Evolutionary conservation across 345 rosid species (phyloP), one percentile per base, ranked within the genome.

Genomic region (Camelina hispida): DNA sequence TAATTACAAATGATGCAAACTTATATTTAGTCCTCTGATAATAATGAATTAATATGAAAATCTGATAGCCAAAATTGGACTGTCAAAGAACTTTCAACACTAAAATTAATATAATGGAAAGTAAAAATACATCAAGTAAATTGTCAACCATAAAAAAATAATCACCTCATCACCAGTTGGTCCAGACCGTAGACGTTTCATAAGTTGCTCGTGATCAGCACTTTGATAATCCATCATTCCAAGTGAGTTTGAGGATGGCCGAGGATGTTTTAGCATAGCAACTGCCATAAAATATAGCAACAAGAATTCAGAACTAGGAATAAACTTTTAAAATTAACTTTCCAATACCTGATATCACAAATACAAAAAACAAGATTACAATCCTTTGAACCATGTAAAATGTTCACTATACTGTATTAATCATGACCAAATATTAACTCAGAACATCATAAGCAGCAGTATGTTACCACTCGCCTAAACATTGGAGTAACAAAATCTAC

Each of bases 161-260:
- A n/a, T 71, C 51, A 71, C 75, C 78, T 74, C 78, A 56, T 74
- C 70, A 48, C 72, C 66, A 66, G 91, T 84, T 70, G 85, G 93
- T 25, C 86, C 75, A 78, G 96, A 82, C 69, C 97, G 85, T n/a
- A 90, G 76, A 32, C 97, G 89, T 83, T 90, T 92, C 87, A 90
- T 85, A 66, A 87, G 85, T 73, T 85, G 87, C 73, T 90, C 99
- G 53, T 86, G 97, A 18, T 95, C 97, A 53, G 91, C 80, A 81
- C 66, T 84, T 75, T 85, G 99, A 83, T 91, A 95, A 79, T 94
- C 98, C 81, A 87, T 83, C 47, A 87, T 85, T 1, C 92, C 82
- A 23, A 78, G 78, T 30, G 90, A 59, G 71, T 91, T 85, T 58
- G 93, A 90, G 30, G 99, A 86, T 0, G 87, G 81, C 73, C 88